These are phyloP conservation scores for Penicillium hordei DNA, from an alignment of 2,329 filamentous ascomycete genomes.

Conservation along the genomic window DNA sequence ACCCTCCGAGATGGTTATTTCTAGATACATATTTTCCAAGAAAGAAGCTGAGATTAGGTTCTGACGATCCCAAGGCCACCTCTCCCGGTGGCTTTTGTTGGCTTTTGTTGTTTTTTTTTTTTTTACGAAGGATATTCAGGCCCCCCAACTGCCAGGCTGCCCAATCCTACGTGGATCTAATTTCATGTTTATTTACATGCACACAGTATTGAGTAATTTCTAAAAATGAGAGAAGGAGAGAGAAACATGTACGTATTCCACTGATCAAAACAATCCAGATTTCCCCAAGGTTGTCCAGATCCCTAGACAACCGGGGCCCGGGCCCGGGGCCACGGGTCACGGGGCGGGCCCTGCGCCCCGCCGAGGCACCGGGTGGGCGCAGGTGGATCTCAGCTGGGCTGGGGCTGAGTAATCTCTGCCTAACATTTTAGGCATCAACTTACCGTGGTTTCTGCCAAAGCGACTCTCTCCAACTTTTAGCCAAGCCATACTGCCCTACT, in stretches of 20 bases:
- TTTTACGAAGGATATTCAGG: background rate
- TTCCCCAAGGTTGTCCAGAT: background rate
- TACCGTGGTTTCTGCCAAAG: background rate
- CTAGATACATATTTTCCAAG: background rate
- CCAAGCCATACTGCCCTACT: background rate
- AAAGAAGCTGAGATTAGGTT: background rate
- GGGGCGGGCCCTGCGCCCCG: background rate
- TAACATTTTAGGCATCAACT: background rate
- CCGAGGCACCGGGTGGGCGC: background rate
- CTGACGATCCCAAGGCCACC: background rate
- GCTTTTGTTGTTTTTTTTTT: too few species aligned
- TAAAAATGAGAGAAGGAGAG: background rate
- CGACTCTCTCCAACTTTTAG: background rate
- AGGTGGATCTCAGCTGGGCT: background rate
- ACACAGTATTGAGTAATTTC: background rate
- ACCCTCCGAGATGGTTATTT: too few species aligned
- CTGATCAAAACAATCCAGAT: background rate
- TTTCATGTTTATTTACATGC: background rate
- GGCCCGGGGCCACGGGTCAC: background rate
- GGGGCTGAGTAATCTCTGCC: background rate
- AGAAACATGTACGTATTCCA: background rate
- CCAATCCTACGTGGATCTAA: background rate
- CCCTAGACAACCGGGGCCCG: background rate
- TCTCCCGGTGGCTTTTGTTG: background rate
- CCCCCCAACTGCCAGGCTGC: background rate